Evolutionary conservation across 768 basidiomycete species (phyloP).

Genomic region (Lactarius trivialis): DNA sequence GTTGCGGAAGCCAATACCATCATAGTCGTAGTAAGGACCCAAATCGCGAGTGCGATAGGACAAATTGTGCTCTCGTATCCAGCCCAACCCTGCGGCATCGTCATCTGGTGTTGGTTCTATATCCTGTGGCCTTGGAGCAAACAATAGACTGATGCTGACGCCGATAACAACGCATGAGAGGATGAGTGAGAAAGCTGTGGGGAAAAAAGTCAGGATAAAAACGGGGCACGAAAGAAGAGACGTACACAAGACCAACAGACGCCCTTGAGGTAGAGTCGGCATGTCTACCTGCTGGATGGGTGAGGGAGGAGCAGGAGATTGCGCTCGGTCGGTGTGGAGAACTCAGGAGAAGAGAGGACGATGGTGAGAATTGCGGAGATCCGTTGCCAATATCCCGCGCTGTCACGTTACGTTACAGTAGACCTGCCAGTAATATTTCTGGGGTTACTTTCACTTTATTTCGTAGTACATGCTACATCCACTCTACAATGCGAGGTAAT

Average conservation of each 20-base stretch:
- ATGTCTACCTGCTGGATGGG: not conserved
- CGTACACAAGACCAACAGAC: conserved; percentile 11
- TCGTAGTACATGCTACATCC: conserved; percentile 37
- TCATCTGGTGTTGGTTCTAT: rapidly evolving
- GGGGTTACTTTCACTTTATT: not conserved
- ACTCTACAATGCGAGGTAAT: conserved; percentile 79
- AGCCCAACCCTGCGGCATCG: rapidly evolving
- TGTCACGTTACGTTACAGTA: not conserved
- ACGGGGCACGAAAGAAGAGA: not conserved
- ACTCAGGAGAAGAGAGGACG: too few relatives aligned
- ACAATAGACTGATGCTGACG: conserved; percentile 9
- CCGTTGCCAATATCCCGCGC: too few relatives aligned
- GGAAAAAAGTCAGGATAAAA: not conserved
- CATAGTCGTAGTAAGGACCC: not conserved
- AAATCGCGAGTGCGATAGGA: too few relatives aligned
- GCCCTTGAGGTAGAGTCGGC: conserved; percentile 15
- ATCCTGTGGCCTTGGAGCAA: not conserved
- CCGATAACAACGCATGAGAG: conserved; percentile 9
- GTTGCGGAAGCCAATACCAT: not conserved
- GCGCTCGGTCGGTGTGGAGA: not conserved
- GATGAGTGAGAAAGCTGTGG: conserved; percentile 7
- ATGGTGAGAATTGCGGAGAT: not conserved
- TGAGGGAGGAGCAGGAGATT: not conserved
- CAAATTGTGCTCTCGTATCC: not conserved
- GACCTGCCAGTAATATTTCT: too few relatives aligned